Evolutionary conservation across 768 basidiomycete species (phyloP).

Genomic region (Leccinum arenicola): DNA sequence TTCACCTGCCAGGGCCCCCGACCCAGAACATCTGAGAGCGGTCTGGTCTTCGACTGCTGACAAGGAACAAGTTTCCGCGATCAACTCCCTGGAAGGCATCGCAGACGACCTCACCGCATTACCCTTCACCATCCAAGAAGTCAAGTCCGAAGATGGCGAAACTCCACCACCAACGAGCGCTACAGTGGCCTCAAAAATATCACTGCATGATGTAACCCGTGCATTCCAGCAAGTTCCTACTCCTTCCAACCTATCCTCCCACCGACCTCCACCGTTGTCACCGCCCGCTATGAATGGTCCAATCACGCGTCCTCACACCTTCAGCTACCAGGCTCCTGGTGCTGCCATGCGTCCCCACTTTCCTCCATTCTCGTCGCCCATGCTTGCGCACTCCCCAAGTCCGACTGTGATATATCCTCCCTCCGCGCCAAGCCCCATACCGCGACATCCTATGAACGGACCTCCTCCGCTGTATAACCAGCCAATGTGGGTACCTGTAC

Average conservation of each 20-base stretch:
- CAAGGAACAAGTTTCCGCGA: slow-evolving; percentile 59
- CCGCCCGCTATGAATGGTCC: slow-evolving; percentile 41
- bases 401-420: slow-evolving; percentile 66
- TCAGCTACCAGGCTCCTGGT: slow-evolving; percentile 39
- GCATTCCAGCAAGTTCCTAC: slow-evolving; percentile 85
- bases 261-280: slow-evolving; percentile 48
- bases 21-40: slow-evolving; percentile 82
- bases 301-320: slow-evolving; percentile 26
- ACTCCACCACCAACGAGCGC: slow-evolving; percentile 67
- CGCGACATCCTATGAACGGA: slow-evolving; percentile 62
- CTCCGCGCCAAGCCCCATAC: slow-evolving; percentile 61
- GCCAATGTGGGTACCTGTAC: slow-evolving; percentile 64
- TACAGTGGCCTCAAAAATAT: slow-evolving; percentile 66
- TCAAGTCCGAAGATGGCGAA: slow-evolving; percentile 83
- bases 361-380: slow-evolving; percentile 59
- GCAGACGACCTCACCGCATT: slow-evolving; percentile 78
- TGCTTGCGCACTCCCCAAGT: slow-evolving; percentile 70
- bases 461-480: slow-evolving; percentile 58
- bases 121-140: slow-evolving; percentile 79
- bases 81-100: slow-evolving; percentile 83
- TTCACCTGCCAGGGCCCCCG: slow-evolving; percentile 62
- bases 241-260: slow-evolving; percentile 46
- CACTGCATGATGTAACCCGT: slow-evolving; percentile 76
- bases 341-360: slow-evolving; percentile 54
- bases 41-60: slow-evolving; percentile 81